Evolutionary conservation across 2,329 filamentous ascomycete genomes (phyloP).

Genomic region (Ascochyta rabiei): DNA sequence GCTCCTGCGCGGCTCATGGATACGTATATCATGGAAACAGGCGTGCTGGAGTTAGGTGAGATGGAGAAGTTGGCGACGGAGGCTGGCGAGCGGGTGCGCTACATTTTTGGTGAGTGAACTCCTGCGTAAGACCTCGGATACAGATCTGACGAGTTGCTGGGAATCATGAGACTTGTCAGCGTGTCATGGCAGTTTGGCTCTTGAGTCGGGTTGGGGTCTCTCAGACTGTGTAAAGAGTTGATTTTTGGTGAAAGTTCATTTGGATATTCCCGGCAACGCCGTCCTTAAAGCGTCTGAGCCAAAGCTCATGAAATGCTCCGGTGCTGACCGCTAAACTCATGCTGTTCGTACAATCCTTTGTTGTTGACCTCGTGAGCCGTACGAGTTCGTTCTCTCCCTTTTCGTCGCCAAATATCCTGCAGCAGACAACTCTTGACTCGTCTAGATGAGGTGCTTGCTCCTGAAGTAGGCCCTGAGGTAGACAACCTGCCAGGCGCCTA

Average conservation of each 20-base stretch:
- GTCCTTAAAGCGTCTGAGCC: slow-evolving; percentile 1
- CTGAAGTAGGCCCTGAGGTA: slow-evolving; percentile 95
- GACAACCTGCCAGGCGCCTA: slow-evolving; percentile 97
- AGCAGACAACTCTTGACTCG: neutral
- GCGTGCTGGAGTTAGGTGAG: slow-evolving; percentile 22
- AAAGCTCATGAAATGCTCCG: slow-evolving; percentile 3
- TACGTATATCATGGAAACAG: slow-evolving; percentile 40
- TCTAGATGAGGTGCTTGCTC: slow-evolving; percentile 59
- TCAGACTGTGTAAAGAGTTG: neutral
- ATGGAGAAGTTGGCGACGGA: slow-evolving; percentile 22
- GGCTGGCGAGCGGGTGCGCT: slow-evolving; percentile 27
- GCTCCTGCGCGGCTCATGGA: slow-evolving; percentile 36
- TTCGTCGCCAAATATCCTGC: neutral
- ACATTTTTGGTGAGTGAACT: slow-evolving; percentile 21
- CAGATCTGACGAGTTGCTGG: neutral
- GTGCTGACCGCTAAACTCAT: slow-evolving; percentile 13
- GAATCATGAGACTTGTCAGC: neutral
- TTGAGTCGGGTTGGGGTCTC: neutral
- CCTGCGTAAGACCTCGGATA: neutral
- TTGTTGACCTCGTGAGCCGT: neutral
- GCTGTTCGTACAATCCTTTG: slow-evolving; percentile 18
- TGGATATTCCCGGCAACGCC: slow-evolving; percentile 18
- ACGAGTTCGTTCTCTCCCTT: neutral
- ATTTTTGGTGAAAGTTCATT: slow-evolving; percentile 8
- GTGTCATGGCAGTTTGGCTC: too few species aligned